These are phyloP conservation scores for Coprinopsis sp. DNA, from an alignment of 768 basidiomycete species.

Conservation along the genomic window DNA sequence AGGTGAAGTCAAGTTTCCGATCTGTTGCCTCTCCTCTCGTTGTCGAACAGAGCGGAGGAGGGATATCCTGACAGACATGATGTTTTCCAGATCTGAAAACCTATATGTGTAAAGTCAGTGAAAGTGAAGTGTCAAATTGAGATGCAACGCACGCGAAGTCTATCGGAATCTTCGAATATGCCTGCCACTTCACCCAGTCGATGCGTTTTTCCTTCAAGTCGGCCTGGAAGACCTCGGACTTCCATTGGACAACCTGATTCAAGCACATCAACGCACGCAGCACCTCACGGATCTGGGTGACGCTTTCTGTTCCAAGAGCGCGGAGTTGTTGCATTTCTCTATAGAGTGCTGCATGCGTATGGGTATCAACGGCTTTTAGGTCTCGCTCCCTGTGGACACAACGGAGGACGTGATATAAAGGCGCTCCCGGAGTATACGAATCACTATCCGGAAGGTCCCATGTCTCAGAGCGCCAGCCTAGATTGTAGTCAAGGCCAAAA, in stretches of 20 bases:
- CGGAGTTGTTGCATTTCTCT: conserved; percentile 64
- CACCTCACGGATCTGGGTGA: conserved; percentile 68
- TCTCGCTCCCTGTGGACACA: conserved; percentile 80
- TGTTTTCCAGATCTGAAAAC: conserved; percentile 68
- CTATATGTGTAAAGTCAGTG: conserved; percentile 32
- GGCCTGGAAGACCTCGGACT: conserved; percentile 28
- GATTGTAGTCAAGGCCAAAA: conserved; percentile 60
- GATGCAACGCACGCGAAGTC: conserved; percentile 60
- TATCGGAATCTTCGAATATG: conserved; percentile 43
- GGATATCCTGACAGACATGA: conserved; percentile 78
- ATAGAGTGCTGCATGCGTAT: conserved; percentile 46
- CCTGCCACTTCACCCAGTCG: conserved; percentile 31
- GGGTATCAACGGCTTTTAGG: conserved; percentile 37
- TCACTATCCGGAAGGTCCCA: conserved; percentile 86
- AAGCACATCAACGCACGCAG: conserved; percentile 76
- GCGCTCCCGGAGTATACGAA: conserved; percentile 42
- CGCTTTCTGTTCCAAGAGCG: conserved; percentile 69
- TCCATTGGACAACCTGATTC: conserved; percentile 70
- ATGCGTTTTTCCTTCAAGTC: conserved; percentile 28
- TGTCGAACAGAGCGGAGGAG: conserved; percentile 68
- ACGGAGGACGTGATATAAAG: conserved; percentile 75
- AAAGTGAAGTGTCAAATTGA: background rate
- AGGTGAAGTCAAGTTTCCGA: conserved; percentile 64
- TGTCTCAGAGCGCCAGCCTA: conserved; percentile 92
- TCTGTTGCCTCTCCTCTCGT: conserved; percentile 68